These are phyloP conservation scores for Schizophyllum commune DNA, from an alignment of 1,284 basidiomycete species.

Conservation along the genomic window DNA sequence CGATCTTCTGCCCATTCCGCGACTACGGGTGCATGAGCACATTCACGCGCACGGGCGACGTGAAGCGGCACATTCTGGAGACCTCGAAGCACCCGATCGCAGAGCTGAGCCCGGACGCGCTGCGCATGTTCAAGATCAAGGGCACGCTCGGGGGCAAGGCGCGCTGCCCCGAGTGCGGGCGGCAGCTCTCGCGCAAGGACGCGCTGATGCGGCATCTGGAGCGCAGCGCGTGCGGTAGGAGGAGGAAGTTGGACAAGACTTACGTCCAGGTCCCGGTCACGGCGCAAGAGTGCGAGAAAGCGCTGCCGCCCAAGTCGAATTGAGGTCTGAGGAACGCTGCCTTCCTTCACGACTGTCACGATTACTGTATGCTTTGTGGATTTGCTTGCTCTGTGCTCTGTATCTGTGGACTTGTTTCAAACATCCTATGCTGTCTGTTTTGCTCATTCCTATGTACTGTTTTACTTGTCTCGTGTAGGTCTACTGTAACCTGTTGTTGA, in stretches of 20 bases:
- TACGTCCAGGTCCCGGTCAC: background rate
- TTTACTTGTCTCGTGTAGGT: too few relatives aligned
- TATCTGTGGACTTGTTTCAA: too few relatives aligned
- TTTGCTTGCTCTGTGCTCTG: too few relatives aligned
- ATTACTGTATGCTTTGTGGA: too few relatives aligned
- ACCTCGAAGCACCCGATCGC: slow-evolving; percentile 5
- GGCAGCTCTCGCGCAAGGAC: slow-evolving; percentile 20
- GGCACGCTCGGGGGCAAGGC: background rate
- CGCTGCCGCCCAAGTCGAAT: slow-evolving; percentile 3
- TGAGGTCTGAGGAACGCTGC: background rate
- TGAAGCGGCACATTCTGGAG: slow-evolving; percentile 7
- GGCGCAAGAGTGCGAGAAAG: slow-evolving; percentile 5
- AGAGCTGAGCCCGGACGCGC: background rate
- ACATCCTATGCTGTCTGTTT: too few relatives aligned
- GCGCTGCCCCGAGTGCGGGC: slow-evolving; percentile 15
- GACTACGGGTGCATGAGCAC: slow-evolving; percentile 6
- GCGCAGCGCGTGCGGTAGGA: slow-evolving; percentile 17
- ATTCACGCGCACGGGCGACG: slow-evolving; percentile 10
- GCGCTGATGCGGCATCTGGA: slow-evolving; percentile 20
- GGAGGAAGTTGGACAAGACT: slow-evolving; percentile 4
- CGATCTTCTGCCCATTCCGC: background rate
- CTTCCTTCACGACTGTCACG: too few relatives aligned
- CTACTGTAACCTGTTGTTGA: too few relatives aligned
- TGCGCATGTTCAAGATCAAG: slow-evolving; percentile 2
- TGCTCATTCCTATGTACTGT: too few relatives aligned